Percentiles rank a stretch among this genome's conserved stretches.
Evolutionary conservation across 2,329 filamentous ascomycete genomes (phyloP).

Genomic region (Tolypocladium pustulatum): DNA sequence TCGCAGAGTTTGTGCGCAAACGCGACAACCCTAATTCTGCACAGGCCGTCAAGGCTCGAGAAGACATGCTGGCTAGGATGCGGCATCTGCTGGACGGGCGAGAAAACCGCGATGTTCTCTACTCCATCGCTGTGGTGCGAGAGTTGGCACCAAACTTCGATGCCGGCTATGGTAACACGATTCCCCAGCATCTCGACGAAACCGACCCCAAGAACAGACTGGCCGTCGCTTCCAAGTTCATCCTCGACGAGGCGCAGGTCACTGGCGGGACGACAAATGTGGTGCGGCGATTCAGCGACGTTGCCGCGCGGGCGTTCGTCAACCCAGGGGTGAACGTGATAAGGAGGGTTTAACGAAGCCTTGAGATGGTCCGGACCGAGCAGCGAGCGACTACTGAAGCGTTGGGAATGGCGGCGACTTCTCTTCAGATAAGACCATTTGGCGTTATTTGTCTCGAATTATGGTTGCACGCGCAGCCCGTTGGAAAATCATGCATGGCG

Average conservation of each 20-base stretch:
- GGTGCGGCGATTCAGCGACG: conserved; percentile 57
- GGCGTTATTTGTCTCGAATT: not conserved
- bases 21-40: conserved; percentile 45
- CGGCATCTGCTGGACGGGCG: conserved; percentile 64
- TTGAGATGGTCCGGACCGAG: not conserved
- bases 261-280: conserved; percentile 65
- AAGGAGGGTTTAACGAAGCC: conserved; percentile 10
- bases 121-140: conserved; percentile 74
- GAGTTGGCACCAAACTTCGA: conserved; percentile 59
- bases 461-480: not conserved
- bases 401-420: not conserved
- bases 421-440: not conserved
- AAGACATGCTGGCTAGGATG: conserved; percentile 54
- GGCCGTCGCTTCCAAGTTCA: conserved; percentile 59
- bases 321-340: conserved; percentile 39
- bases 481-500: conserved; percentile 2
- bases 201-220: conserved; percentile 56
- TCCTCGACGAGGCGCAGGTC: conserved; percentile 51
- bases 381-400: not conserved
- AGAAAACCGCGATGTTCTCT: conserved; percentile 84
- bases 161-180: conserved; percentile 44
- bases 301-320: conserved; percentile 52
- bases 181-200: conserved; percentile 53
- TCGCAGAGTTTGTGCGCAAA: conserved; percentile 54
- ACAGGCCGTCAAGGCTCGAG: conserved; percentile 39